Evolutionary conservation across 2,329 filamentous ascomycete genomes (phyloP).

Genomic region (Dothiorella sarmentorum): DNA sequence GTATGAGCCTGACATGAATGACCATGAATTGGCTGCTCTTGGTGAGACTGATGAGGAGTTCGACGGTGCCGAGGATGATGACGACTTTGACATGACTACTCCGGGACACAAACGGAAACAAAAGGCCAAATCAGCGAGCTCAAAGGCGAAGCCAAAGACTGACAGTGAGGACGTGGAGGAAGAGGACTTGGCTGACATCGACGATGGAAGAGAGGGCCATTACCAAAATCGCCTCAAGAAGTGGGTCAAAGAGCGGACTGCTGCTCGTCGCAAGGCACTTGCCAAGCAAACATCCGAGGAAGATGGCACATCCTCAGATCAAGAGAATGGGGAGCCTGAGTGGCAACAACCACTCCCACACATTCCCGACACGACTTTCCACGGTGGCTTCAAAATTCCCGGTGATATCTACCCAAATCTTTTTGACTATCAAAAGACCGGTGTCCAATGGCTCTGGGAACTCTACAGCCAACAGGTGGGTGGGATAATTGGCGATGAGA

Average conservation of each 20-base stretch:
- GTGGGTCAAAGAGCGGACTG: slow-evolving; percentile 67
- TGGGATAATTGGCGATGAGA: slow-evolving; percentile 94
- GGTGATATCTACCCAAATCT: slow-evolving; percentile 90
- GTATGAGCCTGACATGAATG: slow-evolving; percentile 41
- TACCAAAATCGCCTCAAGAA: slow-evolving; percentile 72
- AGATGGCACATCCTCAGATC: slow-evolving; percentile 5
- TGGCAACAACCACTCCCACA: slow-evolving; percentile 87
- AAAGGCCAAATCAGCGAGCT: slow-evolving; percentile 25
- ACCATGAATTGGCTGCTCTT: slow-evolving; percentile 36
- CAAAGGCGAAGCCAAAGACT: slow-evolving; percentile 25
- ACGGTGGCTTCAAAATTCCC: slow-evolving; percentile 74
- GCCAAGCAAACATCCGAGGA: slow-evolving; percentile 28
- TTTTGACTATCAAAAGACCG: slow-evolving; percentile 96
- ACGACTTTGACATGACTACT: slow-evolving; percentile 38
- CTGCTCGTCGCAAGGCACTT: slow-evolving; percentile 51
- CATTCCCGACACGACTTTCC: slow-evolving; percentile 69
- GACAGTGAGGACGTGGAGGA: slow-evolving; percentile 25
- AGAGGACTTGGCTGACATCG: slow-evolving; percentile 60
- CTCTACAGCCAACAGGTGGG: slow-evolving; percentile 85
- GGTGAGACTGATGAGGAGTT: slow-evolving; percentile 38
- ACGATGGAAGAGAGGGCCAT: slow-evolving; percentile 82
- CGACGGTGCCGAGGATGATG: slow-evolving; percentile 35
- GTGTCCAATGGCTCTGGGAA: slow-evolving; percentile 94
- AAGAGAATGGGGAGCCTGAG: slow-evolving; percentile 54
- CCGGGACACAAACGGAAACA: slow-evolving; percentile 40